phyloP scores from a whole-genome alignment of 192 early-diverging fungal genomes.

The Backusella tarrabulga region DNA sequence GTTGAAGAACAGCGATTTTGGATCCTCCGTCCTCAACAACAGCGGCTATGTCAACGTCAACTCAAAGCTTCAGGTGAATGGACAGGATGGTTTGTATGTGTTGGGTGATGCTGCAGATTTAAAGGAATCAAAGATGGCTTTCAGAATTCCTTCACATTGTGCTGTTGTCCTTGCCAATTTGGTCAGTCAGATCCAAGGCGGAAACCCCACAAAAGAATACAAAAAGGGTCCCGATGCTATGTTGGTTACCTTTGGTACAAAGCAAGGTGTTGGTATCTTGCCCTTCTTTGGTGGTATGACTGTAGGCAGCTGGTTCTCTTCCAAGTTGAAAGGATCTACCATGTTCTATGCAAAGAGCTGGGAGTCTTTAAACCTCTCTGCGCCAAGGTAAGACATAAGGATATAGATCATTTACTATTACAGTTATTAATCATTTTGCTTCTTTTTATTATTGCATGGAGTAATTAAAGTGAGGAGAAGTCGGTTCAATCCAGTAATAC shows the following conservation, averaged over 20 bases:
- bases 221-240: slow-evolving; percentile 20
- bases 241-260: slow-evolving; percentile 28
- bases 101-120: slow-evolving; percentile 38
- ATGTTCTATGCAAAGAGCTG: background rate
- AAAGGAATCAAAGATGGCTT: slow-evolving; percentile 38
- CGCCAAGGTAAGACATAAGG: background rate
- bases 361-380: background rate
- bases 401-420: background rate
- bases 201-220: slow-evolving; percentile 29
- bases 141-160: slow-evolving; percentile 18
- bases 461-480: background rate
- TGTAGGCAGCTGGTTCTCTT: background rate
- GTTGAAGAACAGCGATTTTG: slow-evolving; percentile 6
- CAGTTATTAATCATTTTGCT: background rate
- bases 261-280: background rate
- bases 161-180: slow-evolving; percentile 25
- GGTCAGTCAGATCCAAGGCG: background rate
- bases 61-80: slow-evolving; percentile 29
- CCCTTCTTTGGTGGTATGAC: slow-evolving; percentile 1
- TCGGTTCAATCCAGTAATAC: background rate
- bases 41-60: slow-evolving; percentile 22
- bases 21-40: background rate
- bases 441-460: background rate
- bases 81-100: slow-evolving; percentile 30
- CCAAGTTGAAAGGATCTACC: background rate